Percentiles rank a stretch among this genome's conserved stretches.
Evolutionary conservation across 2,329 filamentous ascomycete species (phyloP).

Genomic region (Colletotrichum aenigma): DNA sequence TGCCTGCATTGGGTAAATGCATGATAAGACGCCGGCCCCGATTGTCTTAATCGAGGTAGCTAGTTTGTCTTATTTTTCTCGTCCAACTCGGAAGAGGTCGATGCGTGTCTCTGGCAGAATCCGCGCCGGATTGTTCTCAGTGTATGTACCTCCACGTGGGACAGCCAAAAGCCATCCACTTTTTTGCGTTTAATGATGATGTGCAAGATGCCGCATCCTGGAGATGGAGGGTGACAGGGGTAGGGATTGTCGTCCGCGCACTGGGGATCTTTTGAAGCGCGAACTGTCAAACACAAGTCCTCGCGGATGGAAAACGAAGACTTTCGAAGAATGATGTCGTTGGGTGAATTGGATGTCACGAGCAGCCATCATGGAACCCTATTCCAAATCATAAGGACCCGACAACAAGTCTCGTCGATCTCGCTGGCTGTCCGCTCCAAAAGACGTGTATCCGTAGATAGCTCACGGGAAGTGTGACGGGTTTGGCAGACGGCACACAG

Average conservation of each 20-base stretch:
- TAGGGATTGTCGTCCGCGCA: neutral
- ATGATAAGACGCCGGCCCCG: neutral
- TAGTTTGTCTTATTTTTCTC: neutral
- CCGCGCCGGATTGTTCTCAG: slow-evolving; percentile 3
- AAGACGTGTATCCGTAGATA: neutral
- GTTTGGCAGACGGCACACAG: neutral
- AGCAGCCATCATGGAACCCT: neutral
- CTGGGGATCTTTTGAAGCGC: neutral
- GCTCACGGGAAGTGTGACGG: neutral
- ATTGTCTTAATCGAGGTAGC: neutral
- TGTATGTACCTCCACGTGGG: slow-evolving; percentile 17
- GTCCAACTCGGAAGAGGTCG: neutral
- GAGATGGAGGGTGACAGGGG: neutral
- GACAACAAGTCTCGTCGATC: neutral
- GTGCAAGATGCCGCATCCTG: slow-evolving; percentile 16
- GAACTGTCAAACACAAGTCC: neutral
- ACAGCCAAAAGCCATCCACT: neutral
- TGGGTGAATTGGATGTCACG: neutral
- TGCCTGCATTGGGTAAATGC: neutral
- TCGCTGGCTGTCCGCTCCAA: neutral
- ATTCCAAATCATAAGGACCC: neutral
- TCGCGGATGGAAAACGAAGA: neutral
- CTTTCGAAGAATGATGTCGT: neutral
- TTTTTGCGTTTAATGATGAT: slow-evolving; percentile 22
- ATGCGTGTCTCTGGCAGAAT: neutral